Conservation (phyloP, 2,329 filamentous ascomycete genomes). For the Akanthomyces dipterigenus region DNA sequence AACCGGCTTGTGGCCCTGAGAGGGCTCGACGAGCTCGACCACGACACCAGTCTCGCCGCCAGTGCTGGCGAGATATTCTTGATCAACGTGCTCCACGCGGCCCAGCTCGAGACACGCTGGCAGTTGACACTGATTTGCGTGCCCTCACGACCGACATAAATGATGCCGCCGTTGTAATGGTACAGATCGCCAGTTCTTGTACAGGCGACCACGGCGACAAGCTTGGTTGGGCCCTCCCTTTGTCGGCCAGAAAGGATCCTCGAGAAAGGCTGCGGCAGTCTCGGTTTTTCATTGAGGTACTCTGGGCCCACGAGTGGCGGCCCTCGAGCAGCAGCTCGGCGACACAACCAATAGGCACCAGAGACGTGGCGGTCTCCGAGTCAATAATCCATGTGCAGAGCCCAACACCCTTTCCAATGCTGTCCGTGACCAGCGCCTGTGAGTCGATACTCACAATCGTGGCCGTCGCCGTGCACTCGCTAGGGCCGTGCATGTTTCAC, state of each 20-base stretch:
- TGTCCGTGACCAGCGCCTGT: not conserved
- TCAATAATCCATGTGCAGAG: constrained; percentile 18
- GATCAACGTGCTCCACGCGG: constrained; percentile 2
- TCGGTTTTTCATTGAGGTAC: constrained; percentile 20
- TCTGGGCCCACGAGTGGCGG: constrained; percentile 18
- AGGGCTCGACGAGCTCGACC: not conserved
- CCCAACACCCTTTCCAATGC: constrained; percentile 10
- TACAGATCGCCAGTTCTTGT: constrained; percentile 19
- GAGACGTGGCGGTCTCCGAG: constrained; percentile 12
- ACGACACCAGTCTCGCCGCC: not conserved
- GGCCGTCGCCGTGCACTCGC: constrained; percentile 1
- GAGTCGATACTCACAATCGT: not conserved
- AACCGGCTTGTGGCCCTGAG: not conserved
- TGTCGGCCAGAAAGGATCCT: constrained; percentile 31
- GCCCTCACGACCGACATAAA: constrained; percentile 42
- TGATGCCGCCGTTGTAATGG: constrained; percentile 25
- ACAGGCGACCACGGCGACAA: constrained; percentile 16
- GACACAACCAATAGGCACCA: constrained; percentile 17
- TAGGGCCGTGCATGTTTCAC: not conserved
- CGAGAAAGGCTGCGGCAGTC: constrained; percentile 27
- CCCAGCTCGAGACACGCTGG: constrained; percentile 40
- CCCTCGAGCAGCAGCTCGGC: constrained; percentile 24
- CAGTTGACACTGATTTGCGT: constrained; percentile 48
- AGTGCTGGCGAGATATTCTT: not conserved
- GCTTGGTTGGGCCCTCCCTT: not conserved